phyloP scores from a whole-genome alignment of 768 basidiomycete species.

The Serendipita indica region DNA sequence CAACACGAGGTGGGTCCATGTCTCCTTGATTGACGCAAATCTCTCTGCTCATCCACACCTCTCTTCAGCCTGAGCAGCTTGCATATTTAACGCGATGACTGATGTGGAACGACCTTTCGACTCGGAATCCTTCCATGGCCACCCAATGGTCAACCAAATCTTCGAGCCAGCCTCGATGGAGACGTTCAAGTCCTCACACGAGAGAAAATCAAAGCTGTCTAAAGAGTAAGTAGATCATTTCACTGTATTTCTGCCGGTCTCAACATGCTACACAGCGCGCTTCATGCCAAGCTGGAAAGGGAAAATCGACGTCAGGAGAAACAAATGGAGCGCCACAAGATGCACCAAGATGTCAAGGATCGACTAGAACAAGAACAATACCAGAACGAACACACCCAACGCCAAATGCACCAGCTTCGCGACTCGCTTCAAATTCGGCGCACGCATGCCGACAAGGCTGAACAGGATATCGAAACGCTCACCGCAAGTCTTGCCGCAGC shows the following conservation, averaged over 20 bases:
- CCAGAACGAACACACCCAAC: neutral
- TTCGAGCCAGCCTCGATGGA: constrained; percentile 7
- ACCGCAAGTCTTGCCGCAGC: neutral
- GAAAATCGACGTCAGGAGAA: neutral
- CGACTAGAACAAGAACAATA: neutral
- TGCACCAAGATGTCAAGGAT: constrained; percentile 2
- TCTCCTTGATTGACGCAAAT: neutral
- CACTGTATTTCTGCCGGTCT: neutral
- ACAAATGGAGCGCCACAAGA: neutral
- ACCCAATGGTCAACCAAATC: constrained; percentile 4
- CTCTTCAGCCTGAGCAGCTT: neutral
- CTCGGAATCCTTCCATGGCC: neutral
- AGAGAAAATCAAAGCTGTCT: neutral
- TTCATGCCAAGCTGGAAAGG: neutral
- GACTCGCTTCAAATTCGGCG: neutral
- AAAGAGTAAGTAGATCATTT: neutral
- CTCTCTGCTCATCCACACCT: neutral
- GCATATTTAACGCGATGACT: neutral
- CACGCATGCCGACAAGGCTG: neutral
- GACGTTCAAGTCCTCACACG: constrained; percentile 2
- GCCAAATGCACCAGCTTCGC: neutral
- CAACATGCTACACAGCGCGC: neutral
- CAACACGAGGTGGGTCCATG: neutral
- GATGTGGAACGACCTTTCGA: neutral
- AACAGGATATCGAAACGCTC: neutral